Evolutionary conservation across 345 rosid species (phyloP), one percentile per base, ranked within the genome.

Genomic region (Hibiscus trionum): DNA sequence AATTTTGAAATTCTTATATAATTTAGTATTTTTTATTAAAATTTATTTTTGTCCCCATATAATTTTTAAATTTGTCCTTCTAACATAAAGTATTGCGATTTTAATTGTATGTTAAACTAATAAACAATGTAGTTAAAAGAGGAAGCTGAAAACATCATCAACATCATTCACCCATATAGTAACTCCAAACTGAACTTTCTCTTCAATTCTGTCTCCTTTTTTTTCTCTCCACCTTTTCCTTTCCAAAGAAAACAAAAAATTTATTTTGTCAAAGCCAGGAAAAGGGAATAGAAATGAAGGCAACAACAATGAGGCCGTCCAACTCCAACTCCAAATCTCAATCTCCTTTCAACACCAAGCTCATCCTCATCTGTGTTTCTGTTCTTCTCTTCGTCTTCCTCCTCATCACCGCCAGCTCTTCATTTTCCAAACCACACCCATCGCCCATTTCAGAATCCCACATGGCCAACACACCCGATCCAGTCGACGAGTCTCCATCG

Each of bases 351-450:
- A 60, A 61, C 68, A 31, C 66, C 29, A 72, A 72, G 44, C 55
- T 72, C 59, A 47, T 72, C 46, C 44, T 72, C 42, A 44, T 72
- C 59, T 61, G 12, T 33, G 35, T 44, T 61, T 72, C 35, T 31
- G 33, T 72, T 61, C 47, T 72, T 17, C 75, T 72, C 35, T 61
- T 60, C n/a, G 31, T 72, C 16, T 14, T 44, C 67, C 57, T 72
- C 0, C 10, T 61, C 10, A 9, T 60, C 1, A 72, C 24, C 55
- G 42, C 75, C 5, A 17, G 4, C 50, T 68, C 71, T 4, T 27
- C 33, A 3, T 56, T 60, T 72, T 72, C 75, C 29, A 61, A 8
- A n/a, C 33, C 24, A 21, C 56, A 14, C 7, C 21, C 57, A 12
- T 9, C 62, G 11, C 49, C 62, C 31, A 5, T 27, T 72, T 27